phyloP scores from a whole-genome alignment of 176 grass and related monocot species.

The Oryza glaberrima region DNA sequence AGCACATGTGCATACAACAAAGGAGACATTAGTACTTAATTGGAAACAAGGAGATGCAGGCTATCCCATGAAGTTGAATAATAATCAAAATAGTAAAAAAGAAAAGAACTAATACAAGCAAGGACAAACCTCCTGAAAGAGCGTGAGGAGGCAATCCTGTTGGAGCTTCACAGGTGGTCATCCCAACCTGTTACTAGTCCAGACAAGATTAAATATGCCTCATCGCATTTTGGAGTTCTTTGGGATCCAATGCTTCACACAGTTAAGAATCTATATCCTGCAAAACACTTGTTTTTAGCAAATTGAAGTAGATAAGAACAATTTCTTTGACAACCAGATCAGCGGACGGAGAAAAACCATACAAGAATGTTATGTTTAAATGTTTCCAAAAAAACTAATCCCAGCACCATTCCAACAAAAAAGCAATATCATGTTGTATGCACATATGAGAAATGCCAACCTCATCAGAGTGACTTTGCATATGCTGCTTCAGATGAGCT shows the following conservation, averaged over 20 bases:
- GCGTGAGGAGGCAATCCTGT: slow-evolving; percentile 78
- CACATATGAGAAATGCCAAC: slow-evolving; percentile 30
- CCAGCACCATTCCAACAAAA: neutral
- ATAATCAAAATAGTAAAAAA: slow-evolving; percentile 3
- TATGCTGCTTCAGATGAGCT: slow-evolving; percentile 83
- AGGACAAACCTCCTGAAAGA: slow-evolving; percentile 52
- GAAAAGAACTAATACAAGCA: slow-evolving; percentile 17
- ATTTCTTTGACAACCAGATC: neutral
- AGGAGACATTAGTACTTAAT: neutral
- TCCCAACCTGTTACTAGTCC: slow-evolving; percentile 87
- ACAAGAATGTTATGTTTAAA: neutral
- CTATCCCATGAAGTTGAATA: neutral
- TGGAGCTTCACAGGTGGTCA: slow-evolving; percentile 88
- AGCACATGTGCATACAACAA: neutral
- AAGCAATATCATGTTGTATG: neutral
- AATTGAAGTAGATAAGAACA: slow-evolving; percentile 9
- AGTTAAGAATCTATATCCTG: slow-evolving; percentile 56
- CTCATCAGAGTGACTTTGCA: slow-evolving; percentile 68
- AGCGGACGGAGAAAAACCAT: neutral
- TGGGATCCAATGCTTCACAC: slow-evolving; percentile 92
- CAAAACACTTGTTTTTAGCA: slow-evolving; percentile 54
- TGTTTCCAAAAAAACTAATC: neutral
- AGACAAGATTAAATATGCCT: slow-evolving; percentile 56
- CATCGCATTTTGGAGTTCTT: slow-evolving; percentile 83
- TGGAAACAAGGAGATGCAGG: neutral